Base-by-base conservation (phyloP, 306 rosid genomes). In the Malus sylvestris region DNA sequence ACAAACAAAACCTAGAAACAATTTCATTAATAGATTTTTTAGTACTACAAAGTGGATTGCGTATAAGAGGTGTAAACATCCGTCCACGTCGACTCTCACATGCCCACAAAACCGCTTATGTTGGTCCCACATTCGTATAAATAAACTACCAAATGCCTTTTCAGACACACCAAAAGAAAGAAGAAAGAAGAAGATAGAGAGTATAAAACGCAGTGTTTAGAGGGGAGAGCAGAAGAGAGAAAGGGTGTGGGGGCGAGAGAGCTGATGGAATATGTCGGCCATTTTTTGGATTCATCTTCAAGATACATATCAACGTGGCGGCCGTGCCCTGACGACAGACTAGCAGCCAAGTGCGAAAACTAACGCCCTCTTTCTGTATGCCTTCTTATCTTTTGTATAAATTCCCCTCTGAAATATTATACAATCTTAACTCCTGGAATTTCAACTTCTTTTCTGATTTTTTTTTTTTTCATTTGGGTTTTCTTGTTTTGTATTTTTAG, bases 291-390 rank as follows among this genome's bases (percentile, higher is more conserved):
- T 81, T 91, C 87, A 81, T 85, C 85, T 88, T 86, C 71, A 89
- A 88, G 89, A 77, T 83, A 84, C 73, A 89, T 85, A 89, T 85
- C 89, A 87, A 91, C 93, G 98, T 91, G 98, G 95, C 96, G 90
- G 97, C 89, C 83, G 80, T 80, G 69, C 67, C 70, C 79, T 62
- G 73, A 71, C 87, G 96, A 83, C 90, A 89, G 82, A 86, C 77
- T 83, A 91, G 94, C 89, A 86, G 93, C 97, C 94, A 90, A 90
- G 85, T 82, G 91, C 81, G 93, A 91, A 91, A 83, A 55, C 81
- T 64, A 82, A 73, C 80, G 72, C 73, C 76, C 46, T 73, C 69
- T 19, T 12, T 61, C 13, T 58, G 25, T 76, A 7, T 29, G 29
- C 70, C 46, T 55, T 44, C 20, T 69, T 57, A 30, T 73, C 13